A percentile compares a stretch with the other conserved stretches of the same genome.
Conservation (phyloP, 805 yeast species). For the Candida anglica region DNA sequence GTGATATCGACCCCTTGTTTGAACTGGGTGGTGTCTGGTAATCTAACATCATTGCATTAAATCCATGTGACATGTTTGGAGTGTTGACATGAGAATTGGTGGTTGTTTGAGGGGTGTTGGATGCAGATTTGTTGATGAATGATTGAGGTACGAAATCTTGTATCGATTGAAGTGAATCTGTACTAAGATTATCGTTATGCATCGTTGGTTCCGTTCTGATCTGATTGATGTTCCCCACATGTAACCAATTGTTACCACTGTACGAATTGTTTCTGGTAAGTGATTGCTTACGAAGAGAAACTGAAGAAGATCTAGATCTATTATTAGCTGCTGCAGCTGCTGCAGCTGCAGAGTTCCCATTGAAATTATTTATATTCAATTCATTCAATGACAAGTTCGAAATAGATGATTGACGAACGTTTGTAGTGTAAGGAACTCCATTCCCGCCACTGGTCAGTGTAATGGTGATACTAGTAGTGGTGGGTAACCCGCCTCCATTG, state of each 20-base stretch:
- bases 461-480: constrained; percentile 20
- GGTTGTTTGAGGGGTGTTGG: constrained; percentile 5
- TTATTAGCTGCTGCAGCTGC: constrained; percentile 11
- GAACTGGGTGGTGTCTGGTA: constrained; percentile 38
- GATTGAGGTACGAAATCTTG: constrained; percentile 42
- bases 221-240: constrained; percentile 38
- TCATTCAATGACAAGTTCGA: constrained; percentile 39
- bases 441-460: constrained; percentile 11
- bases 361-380: constrained; percentile 29
- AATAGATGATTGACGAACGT: constrained; percentile 33
- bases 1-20: constrained; percentile 26
- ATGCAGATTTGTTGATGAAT: constrained; percentile 29
- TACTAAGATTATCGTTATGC: constrained; percentile 21
- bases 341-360: constrained; percentile 5
- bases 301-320: constrained; percentile 34
- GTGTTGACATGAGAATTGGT: constrained; percentile 5
- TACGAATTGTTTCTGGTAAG: constrained; percentile 39
- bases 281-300: constrained; percentile 39
- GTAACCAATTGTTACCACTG: constrained; percentile 36
- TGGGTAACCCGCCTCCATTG: constrained; percentile 13
- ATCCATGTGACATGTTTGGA: constrained; percentile 12
- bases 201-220: constrained; percentile 9
- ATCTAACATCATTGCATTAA: constrained; percentile 37
- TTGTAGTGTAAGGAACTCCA: constrained; percentile 2
- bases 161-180: constrained; percentile 41